Conservation (phyloP, 805 yeast genomes). For the Sugiyamaella boreocaroliniensis region DNA sequence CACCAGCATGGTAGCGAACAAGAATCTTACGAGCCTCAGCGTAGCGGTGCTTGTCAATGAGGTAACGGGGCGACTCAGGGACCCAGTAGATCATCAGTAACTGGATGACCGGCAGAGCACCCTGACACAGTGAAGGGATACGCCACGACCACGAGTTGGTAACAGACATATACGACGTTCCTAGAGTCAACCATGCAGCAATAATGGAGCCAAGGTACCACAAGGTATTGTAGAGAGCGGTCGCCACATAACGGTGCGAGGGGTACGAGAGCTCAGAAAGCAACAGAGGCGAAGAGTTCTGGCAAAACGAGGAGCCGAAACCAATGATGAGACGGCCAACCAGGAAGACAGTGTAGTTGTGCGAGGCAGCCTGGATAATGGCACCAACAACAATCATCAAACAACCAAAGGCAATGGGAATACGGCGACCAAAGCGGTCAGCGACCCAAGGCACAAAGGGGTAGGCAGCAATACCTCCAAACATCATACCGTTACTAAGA, state of each 20-base stretch:
- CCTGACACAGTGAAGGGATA: conserved; percentile 66
- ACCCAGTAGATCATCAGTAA: conserved; percentile 43
- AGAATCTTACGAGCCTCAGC: conserved; percentile 35
- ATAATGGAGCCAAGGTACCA: conserved; percentile 65
- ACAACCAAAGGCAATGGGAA: conserved; percentile 49
- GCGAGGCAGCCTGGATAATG: conserved; percentile 37
- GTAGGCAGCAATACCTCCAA: conserved; percentile 67
- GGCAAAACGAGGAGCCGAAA: conserved; percentile 65
- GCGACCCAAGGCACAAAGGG: conserved; percentile 53
- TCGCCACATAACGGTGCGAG: conserved; percentile 55
- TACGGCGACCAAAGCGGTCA: conserved; percentile 58
- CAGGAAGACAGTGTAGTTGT: conserved; percentile 55
- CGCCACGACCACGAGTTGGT: conserved; percentile 49
- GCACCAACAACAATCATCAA: conserved; percentile 53
- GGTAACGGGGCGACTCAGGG: conserved; percentile 84
- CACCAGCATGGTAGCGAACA: conserved; percentile 15
- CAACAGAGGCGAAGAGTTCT: conserved; percentile 72
- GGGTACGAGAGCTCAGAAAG: conserved; percentile 67
- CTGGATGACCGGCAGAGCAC: conserved; percentile 53
- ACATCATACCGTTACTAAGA: conserved; percentile 23
- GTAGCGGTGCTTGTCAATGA: conserved; percentile 57
- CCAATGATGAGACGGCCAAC: conserved; percentile 66
- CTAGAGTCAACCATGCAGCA: conserved; percentile 71
- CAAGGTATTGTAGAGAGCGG: conserved; percentile 60
- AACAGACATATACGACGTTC: conserved; percentile 46